phyloP scores from a whole-genome alignment of 495 filamentous ascomycete genomes.

The Hypoxylon subgilvum region DNA sequence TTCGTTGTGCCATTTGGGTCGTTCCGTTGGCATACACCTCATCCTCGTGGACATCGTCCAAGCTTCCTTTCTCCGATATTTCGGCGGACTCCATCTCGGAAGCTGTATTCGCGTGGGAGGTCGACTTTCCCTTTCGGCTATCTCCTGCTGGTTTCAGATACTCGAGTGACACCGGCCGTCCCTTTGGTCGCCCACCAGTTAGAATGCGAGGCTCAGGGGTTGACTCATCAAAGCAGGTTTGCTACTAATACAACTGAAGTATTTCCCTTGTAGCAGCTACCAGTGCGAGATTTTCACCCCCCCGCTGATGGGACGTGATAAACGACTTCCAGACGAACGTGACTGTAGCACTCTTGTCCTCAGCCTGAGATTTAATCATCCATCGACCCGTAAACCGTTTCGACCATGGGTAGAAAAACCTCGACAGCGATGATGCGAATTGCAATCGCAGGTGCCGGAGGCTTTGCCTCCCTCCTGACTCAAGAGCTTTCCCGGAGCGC shows the following conservation, averaged over 20 bases:
- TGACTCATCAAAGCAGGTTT: constrained; percentile 34
- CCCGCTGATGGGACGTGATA: constrained; percentile 18
- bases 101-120: constrained; percentile 17
- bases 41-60: constrained; percentile 29
- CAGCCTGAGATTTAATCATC: constrained; percentile 15
- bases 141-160: constrained; percentile 33
- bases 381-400: constrained; percentile 15
- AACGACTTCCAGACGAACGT: constrained; percentile 18
- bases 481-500: constrained; percentile 62
- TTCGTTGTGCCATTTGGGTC: constrained; percentile 27
- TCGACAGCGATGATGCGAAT: constrained; percentile 66
- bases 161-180: constrained; percentile 37
- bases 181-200: constrained; percentile 29
- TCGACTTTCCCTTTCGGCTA: constrained; percentile 27
- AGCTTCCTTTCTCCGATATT: constrained; percentile 23
- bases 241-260: constrained; percentile 33
- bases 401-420: constrained; percentile 47
- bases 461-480: constrained; percentile 69
- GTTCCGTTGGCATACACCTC: constrained; percentile 22
- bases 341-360: constrained; percentile 11
- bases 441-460: constrained; percentile 74
- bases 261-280: constrained; percentile 27
- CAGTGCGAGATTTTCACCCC: constrained; percentile 35
- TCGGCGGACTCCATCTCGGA: constrained; percentile 38
- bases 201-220: constrained; percentile 32